Base-by-base conservation (phyloP, 176 grass and related monocot genomes). In the Lolium multiflorum region DNA sequence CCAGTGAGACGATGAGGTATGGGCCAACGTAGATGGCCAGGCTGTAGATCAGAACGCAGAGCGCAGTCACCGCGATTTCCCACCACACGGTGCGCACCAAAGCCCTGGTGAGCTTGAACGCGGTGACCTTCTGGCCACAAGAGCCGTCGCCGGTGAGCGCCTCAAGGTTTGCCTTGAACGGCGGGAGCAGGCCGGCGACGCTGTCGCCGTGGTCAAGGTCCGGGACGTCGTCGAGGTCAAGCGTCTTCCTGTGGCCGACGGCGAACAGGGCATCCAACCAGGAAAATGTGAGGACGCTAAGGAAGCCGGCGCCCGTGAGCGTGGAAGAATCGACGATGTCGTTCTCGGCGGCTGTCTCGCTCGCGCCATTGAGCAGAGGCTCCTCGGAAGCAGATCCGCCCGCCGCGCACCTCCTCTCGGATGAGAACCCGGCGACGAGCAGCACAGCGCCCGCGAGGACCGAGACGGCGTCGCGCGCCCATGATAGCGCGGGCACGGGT, bases 1-100 rank as follows among this genome's bases (percentile, higher is more conserved):
- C 95, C 62, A 98, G 78, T n/a, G 80, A 95, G 39, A 89, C 75
- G 41, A 98, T 95, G 60, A 98, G 83, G 85, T 93, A 98, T 2
- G 95, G 93, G 11, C 95, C 95, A 5, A 95, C 95, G 75, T 95
- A 98, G 66, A 89, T 84, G 59, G 95, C 82, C 4, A 92, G 31
- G 52, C 74, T 95, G 76, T 91, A 74, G 18, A 95, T 86, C 50
- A 93, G 59, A 18, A 69, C 85, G 52, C 87, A 93, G 62, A 98
- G 14, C 77, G 93, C 91, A 63, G 85, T 95, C 61, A 98, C 48
- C 70, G 83, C 5, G 74, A 95, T 83, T 9, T 95, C 85, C 43
- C 25, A 47, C 87, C 83, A 93, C 20, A 83, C 79, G n/a, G 92
- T 90, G 85, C 89, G 87, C 43, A 98, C 63, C 13, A 98, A 57